Evolutionary conservation across 371 early-diverging fungal species (phyloP).

Genomic region (Enteropsectra breve): DNA sequence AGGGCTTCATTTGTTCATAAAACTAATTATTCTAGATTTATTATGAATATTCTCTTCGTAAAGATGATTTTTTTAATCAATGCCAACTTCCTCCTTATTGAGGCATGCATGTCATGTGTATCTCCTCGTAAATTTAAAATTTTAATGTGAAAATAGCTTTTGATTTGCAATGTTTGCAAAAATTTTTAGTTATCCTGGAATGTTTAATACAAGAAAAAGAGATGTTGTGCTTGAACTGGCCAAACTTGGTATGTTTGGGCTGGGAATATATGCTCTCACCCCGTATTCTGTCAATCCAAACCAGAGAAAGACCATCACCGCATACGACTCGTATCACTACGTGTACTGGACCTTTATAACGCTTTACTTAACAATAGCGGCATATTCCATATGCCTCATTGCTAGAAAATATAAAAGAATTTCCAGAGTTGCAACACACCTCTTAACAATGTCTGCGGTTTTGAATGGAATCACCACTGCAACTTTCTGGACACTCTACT

Average conservation of each 20-base stretch:
- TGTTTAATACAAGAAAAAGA: neutral
- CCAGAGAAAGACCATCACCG: neutral
- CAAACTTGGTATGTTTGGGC: neutral
- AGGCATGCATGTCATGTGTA: too few species aligned
- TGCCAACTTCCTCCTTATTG: too few species aligned
- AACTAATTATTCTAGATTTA: neutral
- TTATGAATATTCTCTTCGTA: neutral
- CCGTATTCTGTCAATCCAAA: slow-evolving; percentile 17
- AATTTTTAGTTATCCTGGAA: too few species aligned
- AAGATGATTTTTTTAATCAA: neutral
- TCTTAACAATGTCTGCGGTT: neutral
- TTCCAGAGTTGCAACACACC: neutral
- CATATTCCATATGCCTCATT: neutral
- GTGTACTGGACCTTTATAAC: slow-evolving; percentile 12
- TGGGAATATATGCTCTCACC: slow-evolving; percentile 11
- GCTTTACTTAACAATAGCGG: slow-evolving; percentile 7
- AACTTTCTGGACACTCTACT: slow-evolving; percentile 17
- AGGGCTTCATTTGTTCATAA: neutral
- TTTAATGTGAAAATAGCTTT: too few species aligned
- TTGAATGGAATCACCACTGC: neutral
- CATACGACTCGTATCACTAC: neutral
- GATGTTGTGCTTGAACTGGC: neutral
- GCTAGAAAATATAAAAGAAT: neutral
- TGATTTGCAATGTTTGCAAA: neutral
- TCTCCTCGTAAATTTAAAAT: too few species aligned